phyloP scores from a whole-genome alignment of 805 yeast species.

The Yarrowia hollandica region DNA sequence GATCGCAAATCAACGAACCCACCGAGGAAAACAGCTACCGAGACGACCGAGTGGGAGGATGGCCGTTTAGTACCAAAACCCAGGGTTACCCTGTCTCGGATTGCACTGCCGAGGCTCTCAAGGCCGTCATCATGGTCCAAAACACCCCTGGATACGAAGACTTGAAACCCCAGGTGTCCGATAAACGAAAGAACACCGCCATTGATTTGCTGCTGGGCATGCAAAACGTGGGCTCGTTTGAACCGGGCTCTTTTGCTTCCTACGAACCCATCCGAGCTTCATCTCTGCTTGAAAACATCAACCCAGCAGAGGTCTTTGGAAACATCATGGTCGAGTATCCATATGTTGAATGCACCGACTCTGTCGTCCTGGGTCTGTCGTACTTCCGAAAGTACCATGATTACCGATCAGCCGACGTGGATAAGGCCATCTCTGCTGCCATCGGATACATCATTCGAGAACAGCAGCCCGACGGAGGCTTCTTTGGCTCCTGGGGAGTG shows the following conservation, averaged over 20 bases:
- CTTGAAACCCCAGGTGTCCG: constrained; percentile 54
- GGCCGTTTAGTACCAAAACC: constrained; percentile 94
- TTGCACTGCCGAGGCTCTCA: constrained; percentile 93
- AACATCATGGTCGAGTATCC: constrained; percentile 99
- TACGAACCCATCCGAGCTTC: constrained; percentile 87
- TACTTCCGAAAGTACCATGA: constrained; percentile 67
- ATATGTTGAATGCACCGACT: constrained; percentile 96
- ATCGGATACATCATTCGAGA: constrained; percentile 64
- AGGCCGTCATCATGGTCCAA: constrained; percentile 90
- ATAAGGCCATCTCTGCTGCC: constrained; percentile 70
- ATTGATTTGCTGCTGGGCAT: constrained; percentile 72
- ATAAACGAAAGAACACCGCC: constrained; percentile 59
- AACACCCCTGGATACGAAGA: constrained; percentile 56
- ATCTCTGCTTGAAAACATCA: constrained; percentile 68
- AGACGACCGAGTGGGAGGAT: constrained; percentile 82
- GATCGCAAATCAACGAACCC: constrained; percentile 83
- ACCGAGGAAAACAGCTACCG: constrained; percentile 76
- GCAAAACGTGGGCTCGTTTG: constrained; percentile 77
- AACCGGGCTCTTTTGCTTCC: constrained; percentile 88
- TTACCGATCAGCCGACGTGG: constrained; percentile 67
- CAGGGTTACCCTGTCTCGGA: constrained; percentile 98
- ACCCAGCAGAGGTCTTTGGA: constrained; percentile 98
- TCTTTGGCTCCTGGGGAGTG: constrained; percentile 99
- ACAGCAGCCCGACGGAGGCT: constrained; percentile 82
- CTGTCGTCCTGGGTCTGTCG: constrained; percentile 83